Evolutionary conservation across 176 grass and related monocot genomes (phyloP), one percentile per base, ranked within the genome.

Genomic region (Zea mays): DNA sequence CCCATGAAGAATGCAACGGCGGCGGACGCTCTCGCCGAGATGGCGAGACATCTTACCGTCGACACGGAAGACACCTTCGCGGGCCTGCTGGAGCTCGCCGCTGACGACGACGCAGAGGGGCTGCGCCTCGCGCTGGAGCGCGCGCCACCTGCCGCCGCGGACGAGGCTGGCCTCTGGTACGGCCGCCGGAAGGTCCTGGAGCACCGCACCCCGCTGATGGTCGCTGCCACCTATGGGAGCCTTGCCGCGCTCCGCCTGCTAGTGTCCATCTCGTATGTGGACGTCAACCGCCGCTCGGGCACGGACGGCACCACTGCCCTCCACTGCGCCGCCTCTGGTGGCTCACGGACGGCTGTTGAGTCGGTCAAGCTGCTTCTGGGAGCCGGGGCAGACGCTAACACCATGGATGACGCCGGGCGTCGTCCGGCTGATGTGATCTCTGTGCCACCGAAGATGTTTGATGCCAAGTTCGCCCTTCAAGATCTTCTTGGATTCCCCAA

Each of bases 311-410:
- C 89, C 81, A 95, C 89, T 4, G 86, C 92, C 19, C 84, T 95
- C 35, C 92, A 95, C 89, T 95, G 92, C 37, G 90, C 93, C 4
- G 87, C 93, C 7, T 90, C 90, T 48, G 87, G 93, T 10, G 93
- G 87, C 5, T 86, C 93, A 6, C 10, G 66, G 17, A 54, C 60
- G 12, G 83, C 87, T 5, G 78, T 90, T 13, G 90, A 93, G 0
- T 65, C 85, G 11, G 82, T 90, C 46, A 80, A 69, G 42, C 43
- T 97, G 46, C 79, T 97, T n/a, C 82, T 97, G 5, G 76, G 42
- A 0, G 85, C 79, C 2, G 90, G 90, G n/a, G 85, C 87, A 8
- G 87, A 93, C 36, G 38, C 52, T 3, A 71, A 84, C 6, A 79
- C 79, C n/a, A 57, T 15, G 11, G 93, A 97, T 75, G 85, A 83